Percentiles rank a stretch among this genome's conserved stretches.
Evolutionary conservation across 257 asterid species (phyloP).

Genomic region (Plantago major): DNA sequence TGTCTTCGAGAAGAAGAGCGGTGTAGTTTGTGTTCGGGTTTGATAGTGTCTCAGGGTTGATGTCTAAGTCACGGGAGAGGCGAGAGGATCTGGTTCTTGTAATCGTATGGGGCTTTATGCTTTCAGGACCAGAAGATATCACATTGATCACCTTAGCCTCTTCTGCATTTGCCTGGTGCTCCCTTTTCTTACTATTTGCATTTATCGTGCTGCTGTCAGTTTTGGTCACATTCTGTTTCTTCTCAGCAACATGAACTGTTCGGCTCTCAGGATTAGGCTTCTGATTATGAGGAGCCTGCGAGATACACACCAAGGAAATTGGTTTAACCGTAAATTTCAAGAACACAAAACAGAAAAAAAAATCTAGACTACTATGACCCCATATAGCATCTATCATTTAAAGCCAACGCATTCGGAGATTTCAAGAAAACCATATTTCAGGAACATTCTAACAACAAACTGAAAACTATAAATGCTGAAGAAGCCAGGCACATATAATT

Average conservation of each 20-base stretch:
- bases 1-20: conserved; percentile 79
- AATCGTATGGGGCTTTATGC: conserved; percentile 29
- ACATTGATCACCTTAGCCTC: conserved; percentile 33
- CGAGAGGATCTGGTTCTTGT: conserved; percentile 69
- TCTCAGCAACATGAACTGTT: conserved; percentile 24
- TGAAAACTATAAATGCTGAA: too few relatives aligned
- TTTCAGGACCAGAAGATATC: conserved; percentile 44
- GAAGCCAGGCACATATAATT: too few relatives aligned
- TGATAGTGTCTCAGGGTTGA: conserved; percentile 48
- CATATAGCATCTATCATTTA: too few relatives aligned
- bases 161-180: conserved; percentile 21
- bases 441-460: too few relatives aligned
- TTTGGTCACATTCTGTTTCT: conserved; percentile 28
- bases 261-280: conserved; percentile 40
- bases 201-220: conserved; percentile 20
- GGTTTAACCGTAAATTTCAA: neutral
- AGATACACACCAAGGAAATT: neutral
- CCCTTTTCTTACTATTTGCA: conserved; percentile 27
- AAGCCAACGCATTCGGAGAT: too few relatives aligned
- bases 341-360: neutral
- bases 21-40: conserved; percentile 66
- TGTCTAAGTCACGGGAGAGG: conserved; percentile 71
- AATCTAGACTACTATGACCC: too few relatives aligned
- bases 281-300: conserved; percentile 35
- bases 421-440: too few relatives aligned